Evolutionary conservation across 306 rosid species (phyloP), one percentile per base, ranked within the genome.

Genomic region (Cajanus cajan): DNA sequence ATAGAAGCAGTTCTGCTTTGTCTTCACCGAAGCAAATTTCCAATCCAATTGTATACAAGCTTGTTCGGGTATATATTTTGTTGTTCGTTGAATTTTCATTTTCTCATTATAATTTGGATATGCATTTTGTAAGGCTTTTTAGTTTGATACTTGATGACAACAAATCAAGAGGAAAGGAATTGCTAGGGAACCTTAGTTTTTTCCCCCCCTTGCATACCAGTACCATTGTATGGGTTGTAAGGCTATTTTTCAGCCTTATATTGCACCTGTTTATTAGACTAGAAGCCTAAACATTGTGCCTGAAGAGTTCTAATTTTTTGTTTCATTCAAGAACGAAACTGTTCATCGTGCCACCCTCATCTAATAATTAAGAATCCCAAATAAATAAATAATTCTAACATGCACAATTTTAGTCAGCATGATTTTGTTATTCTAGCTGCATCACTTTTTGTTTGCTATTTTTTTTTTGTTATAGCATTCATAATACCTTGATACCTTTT

Each of bases 31-130:
- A 76, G 80, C 88, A 86, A 80, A 80, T 93, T 79, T 75, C 98
- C 10, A 91, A 93, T 64, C 97, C 98, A 21, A 91, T 96, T 87
- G 97, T 96, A 28, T 96, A 96, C 89, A 96, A 96, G 89, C 99
- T 96, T 25, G 99, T 96, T 47, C 91, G 98, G 99, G 99, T 96
- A 90, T 34, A 37, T 52, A 33, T 72, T 41, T 36, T 1, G 34
- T 71, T 64, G 6, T 63, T 71, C 21, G 1, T 31, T 22, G 71
- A 43, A 40, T 66, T 40, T 66, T 69, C 18, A 9, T 28, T 74
- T 33, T 73, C 65, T 79, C 48, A 86, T 74, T 50, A 41, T 34
- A 28, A 69, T 64, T 51, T 68, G 71, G 61, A 64, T 79, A 34
- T 68, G 13, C 66, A 36, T 48, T 55, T 48, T 58, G 37, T 79